These are phyloP conservation scores for Dictyostelium gargantuum DNA, from an alignment of 208 protist species.

Conservation along the genomic window DNA sequence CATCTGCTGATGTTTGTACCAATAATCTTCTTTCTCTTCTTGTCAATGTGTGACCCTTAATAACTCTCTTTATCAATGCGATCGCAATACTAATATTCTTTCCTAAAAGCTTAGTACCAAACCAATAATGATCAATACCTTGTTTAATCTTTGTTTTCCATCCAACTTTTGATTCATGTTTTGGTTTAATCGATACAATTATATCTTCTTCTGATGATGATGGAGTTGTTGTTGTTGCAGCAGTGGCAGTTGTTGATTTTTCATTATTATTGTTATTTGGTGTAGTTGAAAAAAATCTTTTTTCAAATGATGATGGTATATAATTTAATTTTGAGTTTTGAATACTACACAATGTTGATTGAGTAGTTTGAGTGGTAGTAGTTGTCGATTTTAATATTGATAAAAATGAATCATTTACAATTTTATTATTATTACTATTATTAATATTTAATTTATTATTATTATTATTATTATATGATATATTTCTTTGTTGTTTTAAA, in stretches of 20 bases:
- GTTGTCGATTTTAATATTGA: background rate
- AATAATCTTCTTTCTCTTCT: constrained; percentile 85
- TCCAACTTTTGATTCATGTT: background rate
- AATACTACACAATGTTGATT: background rate
- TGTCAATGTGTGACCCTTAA: constrained; percentile 64
- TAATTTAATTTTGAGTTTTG: background rate
- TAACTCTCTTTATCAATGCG: constrained; percentile 23
- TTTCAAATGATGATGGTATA: background rate
- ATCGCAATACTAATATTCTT: constrained; percentile 26
- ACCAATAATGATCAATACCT: constrained; percentile 43
- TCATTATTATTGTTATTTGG: background rate
- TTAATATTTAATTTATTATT: background rate
- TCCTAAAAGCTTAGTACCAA: constrained; percentile 46
- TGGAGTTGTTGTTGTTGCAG: background rate
- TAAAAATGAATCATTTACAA: background rate
- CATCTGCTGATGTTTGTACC: constrained; percentile 92
- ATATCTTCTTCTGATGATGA: background rate
- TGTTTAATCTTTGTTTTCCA: constrained; percentile 16
- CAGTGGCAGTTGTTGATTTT: background rate
- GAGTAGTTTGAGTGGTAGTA: background rate
- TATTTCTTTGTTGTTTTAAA: background rate
- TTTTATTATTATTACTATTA: background rate
- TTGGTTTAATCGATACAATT: constrained; percentile 30
- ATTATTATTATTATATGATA: background rate
- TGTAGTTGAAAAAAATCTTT: background rate